Conservation (phyloP, 1,139 yeast species). For the Candida frijolesensis region DNA sequence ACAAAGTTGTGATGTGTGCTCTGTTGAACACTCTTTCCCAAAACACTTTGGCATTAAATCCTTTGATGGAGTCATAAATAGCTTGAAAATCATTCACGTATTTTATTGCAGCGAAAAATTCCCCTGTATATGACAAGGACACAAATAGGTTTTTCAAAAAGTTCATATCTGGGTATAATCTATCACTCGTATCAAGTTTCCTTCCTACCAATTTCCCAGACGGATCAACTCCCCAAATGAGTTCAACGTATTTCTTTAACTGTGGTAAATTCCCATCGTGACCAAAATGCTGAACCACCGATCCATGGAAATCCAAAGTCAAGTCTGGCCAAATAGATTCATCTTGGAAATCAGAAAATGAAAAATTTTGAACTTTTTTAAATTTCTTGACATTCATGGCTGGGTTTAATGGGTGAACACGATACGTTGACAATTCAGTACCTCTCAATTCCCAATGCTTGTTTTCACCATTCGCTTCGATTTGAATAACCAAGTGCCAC, state of each 20-base stretch:
- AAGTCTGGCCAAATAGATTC: slow-evolving; percentile 6
- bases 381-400: slow-evolving; percentile 11
- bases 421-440: slow-evolving; percentile 22
- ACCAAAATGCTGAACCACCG: slow-evolving; percentile 38
- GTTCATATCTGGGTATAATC: slow-evolving; percentile 29
- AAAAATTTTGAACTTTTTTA: slow-evolving; percentile 8
- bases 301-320: slow-evolving; percentile 27
- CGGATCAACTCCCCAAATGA: slow-evolving; percentile 34
- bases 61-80: slow-evolving; percentile 26
- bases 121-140: slow-evolving; percentile 33
- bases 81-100: slow-evolving; percentile 41
- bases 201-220: slow-evolving; percentile 22
- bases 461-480: slow-evolving; percentile 38
- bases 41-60: slow-evolving; percentile 24
- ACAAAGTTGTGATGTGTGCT: slow-evolving; percentile 36
- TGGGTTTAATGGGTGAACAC: slow-evolving; percentile 16
- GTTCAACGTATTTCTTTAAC: slow-evolving; percentile 29
- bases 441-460: slow-evolving; percentile 31
- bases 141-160: slow-evolving; percentile 33
- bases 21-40: slow-evolving; percentile 43
- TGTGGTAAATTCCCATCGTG: slow-evolving; percentile 27
- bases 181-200: slow-evolving; percentile 16
- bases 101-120: slow-evolving; percentile 35
- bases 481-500: slow-evolving; percentile 40
- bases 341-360: slow-evolving; percentile 6